Percentiles rank a stretch among this genome's conserved stretches.
Conservation (phyloP, 225 moss, liverwort and hornwort genomes). For the Sphagnum tenellum region DNA sequence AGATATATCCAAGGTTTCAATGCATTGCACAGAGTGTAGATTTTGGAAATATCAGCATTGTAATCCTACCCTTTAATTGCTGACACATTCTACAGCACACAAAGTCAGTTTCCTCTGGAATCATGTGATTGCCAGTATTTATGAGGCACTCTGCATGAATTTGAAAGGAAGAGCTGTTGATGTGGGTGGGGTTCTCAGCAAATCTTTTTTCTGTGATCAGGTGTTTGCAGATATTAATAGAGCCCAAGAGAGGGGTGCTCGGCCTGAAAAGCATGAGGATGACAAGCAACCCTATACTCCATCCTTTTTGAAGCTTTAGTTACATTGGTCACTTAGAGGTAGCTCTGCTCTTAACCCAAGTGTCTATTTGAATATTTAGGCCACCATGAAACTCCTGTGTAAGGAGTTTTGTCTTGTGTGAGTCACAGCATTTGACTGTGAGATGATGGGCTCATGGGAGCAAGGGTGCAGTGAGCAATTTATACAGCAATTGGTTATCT, state of each 20-base stretch:
- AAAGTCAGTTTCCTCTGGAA: background rate
- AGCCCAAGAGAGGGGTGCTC: constrained; percentile 27
- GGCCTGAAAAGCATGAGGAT: constrained; percentile 8
- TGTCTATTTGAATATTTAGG: no score
- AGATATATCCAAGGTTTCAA: background rate
- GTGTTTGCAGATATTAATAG: constrained; percentile 71
- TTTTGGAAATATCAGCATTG: no score
- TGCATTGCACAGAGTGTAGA: background rate
- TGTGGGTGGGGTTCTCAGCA: background rate
- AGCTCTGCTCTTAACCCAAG: no score
- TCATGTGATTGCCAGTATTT: background rate
- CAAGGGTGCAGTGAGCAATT: no score
- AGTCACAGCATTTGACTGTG: no score
- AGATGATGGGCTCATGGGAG: no score
- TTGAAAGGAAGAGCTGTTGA: background rate
- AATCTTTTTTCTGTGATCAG: constrained; percentile 10
- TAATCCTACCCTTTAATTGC: no score
- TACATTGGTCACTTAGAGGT: no score
- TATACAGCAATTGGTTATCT: no score
- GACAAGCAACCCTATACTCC: constrained; percentile 26
- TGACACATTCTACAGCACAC: no score
- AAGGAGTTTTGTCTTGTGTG: no score
- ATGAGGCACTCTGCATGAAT: background rate
- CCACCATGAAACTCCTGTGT: no score
- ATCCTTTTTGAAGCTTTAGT: constrained; percentile 40